Evolutionary conservation across 75 land plant genomes (phyloP), one percentile per base, ranked within the genome.

Genomic region (Cupressus sempervirens): DNA sequence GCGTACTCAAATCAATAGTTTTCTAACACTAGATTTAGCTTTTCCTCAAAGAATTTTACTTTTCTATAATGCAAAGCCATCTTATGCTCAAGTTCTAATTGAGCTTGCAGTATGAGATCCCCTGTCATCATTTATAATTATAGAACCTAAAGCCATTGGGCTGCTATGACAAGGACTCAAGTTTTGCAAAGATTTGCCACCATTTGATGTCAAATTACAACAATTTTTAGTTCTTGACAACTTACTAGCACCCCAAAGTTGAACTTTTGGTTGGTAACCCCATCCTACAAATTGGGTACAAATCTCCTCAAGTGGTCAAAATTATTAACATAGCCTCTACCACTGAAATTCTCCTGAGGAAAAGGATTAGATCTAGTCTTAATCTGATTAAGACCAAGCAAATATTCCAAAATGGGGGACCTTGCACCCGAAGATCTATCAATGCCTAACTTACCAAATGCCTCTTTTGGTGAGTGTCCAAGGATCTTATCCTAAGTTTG

Each of bases 291-390:
- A 79, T 30, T 26, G 26, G 81, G 81, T 43, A n/a, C 81, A 45
- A 79, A 43, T 30, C 52, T 45, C 81, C 81, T 43, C 29, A 79
- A 45, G n/a, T 79, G 81, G 14, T 79, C 81, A n/a, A 79, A 45
- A 79, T 45, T 79, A 26, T 79, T 72, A 72, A 72, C 36, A 12
- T 32, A 72, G 15, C 74, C 35, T 72, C 74, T 72, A 30, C 90
- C 89, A 15, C 88, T 86, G 43, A 88, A 90, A 82, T 90, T 92
- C 90, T 92, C 95, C 87, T 92, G 93, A 74, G 92, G 93, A 87
- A 97, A 84, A 20, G 98, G 99, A 76, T 98, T 98, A 26, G 99
- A 97, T 86, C 99, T 89, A 50, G 99, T 97, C 92, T 97, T 97
- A 58, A 97, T 97, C 84, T 94, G 90, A 68, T 96, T 91, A 68